Evolutionary conservation across 257 asterid species (phyloP), one percentile per base, ranked within the genome.

Genomic region (Anisodus tanguticus): DNA sequence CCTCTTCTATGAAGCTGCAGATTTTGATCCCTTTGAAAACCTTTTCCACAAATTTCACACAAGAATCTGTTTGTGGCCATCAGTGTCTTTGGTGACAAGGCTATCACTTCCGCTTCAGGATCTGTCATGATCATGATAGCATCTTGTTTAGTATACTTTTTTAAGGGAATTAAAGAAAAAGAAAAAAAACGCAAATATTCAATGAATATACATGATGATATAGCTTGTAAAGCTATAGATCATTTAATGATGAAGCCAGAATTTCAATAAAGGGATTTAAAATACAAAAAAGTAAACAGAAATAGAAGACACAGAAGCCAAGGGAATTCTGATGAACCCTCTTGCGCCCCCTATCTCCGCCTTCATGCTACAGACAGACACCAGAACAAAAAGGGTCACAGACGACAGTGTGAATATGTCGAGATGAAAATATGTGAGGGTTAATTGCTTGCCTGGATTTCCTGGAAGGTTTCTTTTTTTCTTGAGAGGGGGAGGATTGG

Each of bases 381-480:
- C 12, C 8, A 43, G 4, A 15, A 45, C 22, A 10, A 64, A 31
- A 12, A 62, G 43, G 55, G 43, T 22, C 13, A 54, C 5, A 54
- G 15, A 15, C 9, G 12, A 70, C 10, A 1, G 12, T 49, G 53
- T 6, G 15, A 71, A 22, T 60, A 58, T 16, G 13, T 17, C 3
- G 51, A 63, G 19, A 41, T 68, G 67, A 15, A 37, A 15, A 19
- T 22, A 17, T 43, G 45, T 41, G 16, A 71, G 67, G 35, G 12
- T 35, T 22, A 31, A 13, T 35, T 3, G 45, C 51, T 51, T 85
- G 91, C 98, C 98, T 89, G 99, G 99, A 81, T 89, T 94, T 78
- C 99, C 98, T 3, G 99, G 98, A 64, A 94, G 98, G 84, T 90
- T 95, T 91, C 99, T 87, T 85, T 94, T 95, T 96, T 94, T 95